Base-by-base conservation (phyloP, 2,329 filamentous ascomycete genomes). In the Parafenestella ontariensis region DNA sequence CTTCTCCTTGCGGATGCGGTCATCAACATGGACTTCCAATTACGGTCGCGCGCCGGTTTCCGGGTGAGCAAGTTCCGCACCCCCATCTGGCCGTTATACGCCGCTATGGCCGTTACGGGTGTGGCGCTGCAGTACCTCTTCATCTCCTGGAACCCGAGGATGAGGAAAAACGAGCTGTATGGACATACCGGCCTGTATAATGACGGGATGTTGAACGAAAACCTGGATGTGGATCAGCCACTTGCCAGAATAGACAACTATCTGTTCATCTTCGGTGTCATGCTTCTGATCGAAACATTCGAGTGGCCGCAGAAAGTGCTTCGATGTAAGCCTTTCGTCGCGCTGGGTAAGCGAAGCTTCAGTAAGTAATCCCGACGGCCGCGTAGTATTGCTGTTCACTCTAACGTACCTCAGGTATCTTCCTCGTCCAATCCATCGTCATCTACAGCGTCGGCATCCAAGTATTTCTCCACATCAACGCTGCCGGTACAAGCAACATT, bases 1-100 rank as follows among this genome's bases (percentile, higher is more conserved):
- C 69, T 81, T 0, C 67, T 96, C 6, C 60, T 81, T 23, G 73
- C 76, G 5, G 79, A 81, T 49, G 67, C 73, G 15, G 72, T 77
- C 13, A 65, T 77, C 49, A 77, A 79, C 57, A 78, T 79, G 72
- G 64, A 77, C 41, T 75, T 80, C 47, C 67, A 64, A 43, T 42
- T 20, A 45, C 64, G 62, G 39, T 67, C 68, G 6, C 49, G 49
- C 7, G 45, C 39, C 15, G 69, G 68, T 0, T 45, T 69, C 9
- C 46, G 48, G 13, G 21, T 71, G 5, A 51, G 59, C 1, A 61
- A 46, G 24, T 42, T 54, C 15, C 48, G 39, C 4, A 18, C 66
- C 1, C 66, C 62, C 4, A 44, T 64, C 18, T 78, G 76, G 75
- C 54, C 72, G 6, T 49, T 75, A 3, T 77, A 72, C 37, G 61